Conservation (phyloP, 768 basidiomycete species). For the Porphyrellus cyaneotinctus region DNA sequence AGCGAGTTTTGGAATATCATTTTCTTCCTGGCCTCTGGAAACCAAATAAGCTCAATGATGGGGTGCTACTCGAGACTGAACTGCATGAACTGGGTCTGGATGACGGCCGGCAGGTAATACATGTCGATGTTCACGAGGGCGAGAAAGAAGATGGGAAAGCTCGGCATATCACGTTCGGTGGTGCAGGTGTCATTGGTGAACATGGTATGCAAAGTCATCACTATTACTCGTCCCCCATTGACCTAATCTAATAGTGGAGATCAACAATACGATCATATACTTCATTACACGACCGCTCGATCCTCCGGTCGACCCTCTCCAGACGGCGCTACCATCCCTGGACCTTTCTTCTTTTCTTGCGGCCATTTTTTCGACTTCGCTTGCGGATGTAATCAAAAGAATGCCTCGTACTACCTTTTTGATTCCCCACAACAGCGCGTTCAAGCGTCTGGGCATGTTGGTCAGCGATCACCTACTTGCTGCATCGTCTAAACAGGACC, state of each 20-base stretch:
- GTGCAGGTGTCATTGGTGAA: slow-evolving; percentile 73
- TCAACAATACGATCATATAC: slow-evolving; percentile 82
- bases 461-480: slow-evolving; percentile 84
- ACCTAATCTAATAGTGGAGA: slow-evolving; percentile 47
- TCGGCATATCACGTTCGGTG: slow-evolving; percentile 74
- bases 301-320: slow-evolving; percentile 77
- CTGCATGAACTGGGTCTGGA: slow-evolving; percentile 67
- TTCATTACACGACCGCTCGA: slow-evolving; percentile 79
- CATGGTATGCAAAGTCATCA: slow-evolving; percentile 49
- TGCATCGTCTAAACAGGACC: slow-evolving; percentile 70
- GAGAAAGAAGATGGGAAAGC: slow-evolving; percentile 44
- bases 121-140: slow-evolving; percentile 55
- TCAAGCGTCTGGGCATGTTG: slow-evolving; percentile 76
- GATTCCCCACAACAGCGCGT: slow-evolving; percentile 87
- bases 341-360: slow-evolving; percentile 90
- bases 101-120: slow-evolving; percentile 66
- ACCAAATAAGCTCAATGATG: slow-evolving; percentile 64
- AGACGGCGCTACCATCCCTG: slow-evolving; percentile 76
- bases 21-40: slow-evolving; percentile 82
- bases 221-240: background rate
- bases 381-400: slow-evolving; percentile 64
- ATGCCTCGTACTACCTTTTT: slow-evolving; percentile 75
- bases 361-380: slow-evolving; percentile 78
- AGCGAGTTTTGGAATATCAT: slow-evolving; percentile 78
- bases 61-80: slow-evolving; percentile 76